Base-by-base conservation (phyloP, 345 rosid genomes). In the Eucalyptus guilfoylei region DNA sequence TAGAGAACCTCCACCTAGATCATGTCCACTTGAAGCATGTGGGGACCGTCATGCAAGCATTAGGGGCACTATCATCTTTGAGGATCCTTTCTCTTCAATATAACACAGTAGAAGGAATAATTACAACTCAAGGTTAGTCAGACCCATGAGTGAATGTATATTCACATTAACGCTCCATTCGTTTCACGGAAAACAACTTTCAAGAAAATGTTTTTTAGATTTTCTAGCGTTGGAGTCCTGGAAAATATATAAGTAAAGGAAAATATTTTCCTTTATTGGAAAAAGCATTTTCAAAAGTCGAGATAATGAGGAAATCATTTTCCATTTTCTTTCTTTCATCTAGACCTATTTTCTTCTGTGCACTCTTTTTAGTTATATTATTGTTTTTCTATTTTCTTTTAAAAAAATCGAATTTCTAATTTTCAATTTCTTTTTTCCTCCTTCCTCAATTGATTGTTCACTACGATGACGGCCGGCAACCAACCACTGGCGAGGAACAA, bases 381-480 rank as follows among this genome's bases (percentile, higher is more conserved):
- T 4, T 54, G 11, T 45, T 50, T 50, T 50, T 50, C 4, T 50
- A 49, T 16, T 16, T 6, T 50, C 1, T 7, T 50, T 50, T 6
- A 8, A 0, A 21, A 48, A 48, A 54, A 54, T 8, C 0, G 0
- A 54, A 8, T 8, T 52, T 21, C 1, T 21, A 52, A 19, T 52
- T 52, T 52, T 19, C 0, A 17, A 48, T 49, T 49, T 49, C 7
- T 21, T 54, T 1, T 21, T 54, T 54, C 26, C 5, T 21, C 9
- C 28, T 54, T 54, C 28, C 28, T 9, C 2, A 23, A 0, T 54
- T 23, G 60, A 23, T 54, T 4, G 60, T 23, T 23, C 0, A 0
- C 1, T 9, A 54, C 1, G 5, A 23, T 2, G 0, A 54, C 0
- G 0, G 3, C 11, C 0, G 3, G 4, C 28, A 54, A 54, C 60